Conservation (phyloP, 768 basidiomycete genomes). For the Suillus variegatus region DNA sequence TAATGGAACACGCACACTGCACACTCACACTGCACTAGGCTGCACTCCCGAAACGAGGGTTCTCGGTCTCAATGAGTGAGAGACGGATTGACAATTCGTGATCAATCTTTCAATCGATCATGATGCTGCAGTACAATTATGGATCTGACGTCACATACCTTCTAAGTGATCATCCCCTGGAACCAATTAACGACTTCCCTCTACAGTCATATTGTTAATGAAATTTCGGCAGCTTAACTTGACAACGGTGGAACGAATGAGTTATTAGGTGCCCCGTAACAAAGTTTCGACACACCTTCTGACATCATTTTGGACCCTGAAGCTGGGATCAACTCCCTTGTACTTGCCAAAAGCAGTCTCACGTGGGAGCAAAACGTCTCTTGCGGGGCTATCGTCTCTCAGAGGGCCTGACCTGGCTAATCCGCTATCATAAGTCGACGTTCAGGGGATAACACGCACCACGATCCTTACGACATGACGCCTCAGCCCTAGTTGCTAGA, state of each 20-base stretch:
- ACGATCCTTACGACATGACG: background rate
- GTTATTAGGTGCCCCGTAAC: background rate
- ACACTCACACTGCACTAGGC: background rate
- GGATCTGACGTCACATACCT: background rate
- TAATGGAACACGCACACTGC: background rate
- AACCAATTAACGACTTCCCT: background rate
- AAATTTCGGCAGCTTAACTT: background rate
- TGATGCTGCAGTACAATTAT: background rate
- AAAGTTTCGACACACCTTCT: background rate
- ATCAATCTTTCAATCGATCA: background rate
- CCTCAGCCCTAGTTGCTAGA: background rate
- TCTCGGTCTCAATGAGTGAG: background rate
- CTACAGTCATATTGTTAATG: background rate
- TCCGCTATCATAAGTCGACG: background rate
- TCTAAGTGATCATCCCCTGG: background rate
- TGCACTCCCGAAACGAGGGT: background rate
- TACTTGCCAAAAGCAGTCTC: background rate
- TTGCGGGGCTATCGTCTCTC: background rate
- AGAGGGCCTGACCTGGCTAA: background rate
- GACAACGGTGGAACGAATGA: background rate
- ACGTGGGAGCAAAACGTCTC: background rate
- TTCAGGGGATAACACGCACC: background rate
- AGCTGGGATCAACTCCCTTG: background rate
- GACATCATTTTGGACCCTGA: background rate
- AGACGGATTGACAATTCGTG: background rate